Evolutionary conservation across 169 alveolate genomes (phyloP), one percentile per base, ranked within the genome.

Genomic region (Hepatocystis sp.): DNA sequence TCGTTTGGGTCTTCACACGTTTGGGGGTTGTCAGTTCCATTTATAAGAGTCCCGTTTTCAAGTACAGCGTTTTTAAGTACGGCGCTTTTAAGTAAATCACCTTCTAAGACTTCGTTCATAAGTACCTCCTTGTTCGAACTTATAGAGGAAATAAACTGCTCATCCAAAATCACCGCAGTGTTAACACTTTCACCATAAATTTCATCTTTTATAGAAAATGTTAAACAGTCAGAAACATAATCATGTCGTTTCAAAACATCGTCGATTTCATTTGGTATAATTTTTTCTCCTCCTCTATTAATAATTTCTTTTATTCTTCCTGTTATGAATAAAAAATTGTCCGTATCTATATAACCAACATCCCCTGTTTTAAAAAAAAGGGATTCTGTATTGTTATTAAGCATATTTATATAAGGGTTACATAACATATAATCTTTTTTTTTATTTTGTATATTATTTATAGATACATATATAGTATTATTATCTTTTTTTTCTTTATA

Each of bases 331-430:
- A 76, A 76, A 40, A 58, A 76, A 39, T 76, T 76, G 1, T 76
- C 88, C 44, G 17, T 55, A 46, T 76, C 88, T 8, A 76, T 27
- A 52, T 76, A 76, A 0, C 88, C 88, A 34, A 76, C 55, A 76
- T 76, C 88, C 15, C 88, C 88, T 27, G 88, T 76, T 39, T 76
- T 76, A 76, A 76, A 76, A 17, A 76, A 76, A 23, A 76, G 76
- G n/a, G n/a, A n/a, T n/a, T n/a, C n/a, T n/a, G n/a, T n/a, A 17
- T 58, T 76, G 0, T 25, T 56, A 58, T 76, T 53, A 2, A 53
- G 17, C 8, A 40, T 56, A 46, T 23, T 66, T 21, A 76, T 58
- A 32, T 58, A 76, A 23, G 17, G 15, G n/a, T 76, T 76, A 11
- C 47, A 25, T 30, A 44, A 52, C 88, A 76, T 76, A 23, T 76